Conservation (phyloP, 495 filamentous ascomycete genomes). For the Aspergillus incahuasiensis region DNA sequence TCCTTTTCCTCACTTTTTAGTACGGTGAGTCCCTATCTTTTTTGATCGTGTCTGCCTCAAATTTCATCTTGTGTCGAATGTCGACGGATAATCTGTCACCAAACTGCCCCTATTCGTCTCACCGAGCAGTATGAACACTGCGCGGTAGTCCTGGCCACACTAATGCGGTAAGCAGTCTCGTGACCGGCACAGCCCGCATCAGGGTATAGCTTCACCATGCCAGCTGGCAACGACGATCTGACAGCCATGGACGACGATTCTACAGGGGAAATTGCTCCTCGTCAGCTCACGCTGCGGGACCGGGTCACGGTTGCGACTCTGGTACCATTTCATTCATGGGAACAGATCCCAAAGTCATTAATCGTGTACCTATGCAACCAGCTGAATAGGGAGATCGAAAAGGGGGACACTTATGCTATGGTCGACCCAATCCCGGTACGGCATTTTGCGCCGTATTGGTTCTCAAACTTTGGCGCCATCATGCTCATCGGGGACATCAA, state of each 20-base stretch:
- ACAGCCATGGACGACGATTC: constrained; percentile 51
- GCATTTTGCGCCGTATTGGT: constrained; percentile 87
- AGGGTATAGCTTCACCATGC: constrained; percentile 53
- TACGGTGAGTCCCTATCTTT: not conserved
- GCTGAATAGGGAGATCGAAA: constrained; percentile 90
- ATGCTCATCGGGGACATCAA: constrained; percentile 86
- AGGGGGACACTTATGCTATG: constrained; percentile 96
- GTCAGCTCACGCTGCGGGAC: constrained; percentile 85
- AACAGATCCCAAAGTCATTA: constrained; percentile 69
- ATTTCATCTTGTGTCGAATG: no score
- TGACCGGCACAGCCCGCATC: constrained; percentile 26
- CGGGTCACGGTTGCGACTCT: constrained; percentile 87
- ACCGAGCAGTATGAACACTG: not conserved
- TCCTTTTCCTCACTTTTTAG: not conserved
- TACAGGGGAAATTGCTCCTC: constrained; percentile 65
- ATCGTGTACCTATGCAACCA: constrained; percentile 78
- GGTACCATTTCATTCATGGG: constrained; percentile 73
- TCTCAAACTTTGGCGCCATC: constrained; percentile 88
- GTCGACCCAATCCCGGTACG: constrained; percentile 68
- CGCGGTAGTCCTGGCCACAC: constrained; percentile 13
- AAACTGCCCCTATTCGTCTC: not conserved
- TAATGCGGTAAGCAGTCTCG: constrained; percentile 41
- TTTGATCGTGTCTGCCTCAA: not conserved
- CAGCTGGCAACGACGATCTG: constrained; percentile 81
- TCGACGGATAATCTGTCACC: not conserved